Evolutionary conservation across 805 yeast genomes (phyloP).

Genomic region (Wickerhamomyces xylosicus): DNA sequence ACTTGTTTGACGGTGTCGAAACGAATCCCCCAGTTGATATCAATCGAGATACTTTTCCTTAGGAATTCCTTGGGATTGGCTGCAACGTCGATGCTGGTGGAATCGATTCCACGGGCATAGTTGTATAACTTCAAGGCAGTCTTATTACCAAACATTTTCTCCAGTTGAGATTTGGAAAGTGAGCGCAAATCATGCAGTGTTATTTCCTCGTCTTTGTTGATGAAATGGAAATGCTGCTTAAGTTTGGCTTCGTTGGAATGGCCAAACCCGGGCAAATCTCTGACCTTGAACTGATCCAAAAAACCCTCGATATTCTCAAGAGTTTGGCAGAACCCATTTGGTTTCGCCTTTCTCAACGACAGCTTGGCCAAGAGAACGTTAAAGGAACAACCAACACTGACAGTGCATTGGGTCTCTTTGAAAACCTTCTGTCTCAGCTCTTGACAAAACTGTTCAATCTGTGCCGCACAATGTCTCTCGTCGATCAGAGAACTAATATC

Average conservation of each 20-base stretch:
- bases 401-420: slow-evolving; percentile 44
- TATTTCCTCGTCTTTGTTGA: slow-evolving; percentile 5
- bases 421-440: slow-evolving; percentile 28
- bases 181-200: slow-evolving; percentile 29
- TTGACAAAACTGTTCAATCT: slow-evolving; percentile 19
- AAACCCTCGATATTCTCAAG: slow-evolving; percentile 24
- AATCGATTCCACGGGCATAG: slow-evolving; percentile 60
- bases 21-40: slow-evolving; percentile 85
- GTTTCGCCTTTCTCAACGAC: slow-evolving; percentile 68
- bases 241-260: slow-evolving; percentile 38
- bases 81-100: slow-evolving; percentile 45
- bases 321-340: slow-evolving; percentile 49
- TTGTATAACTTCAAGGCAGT: slow-evolving; percentile 55
- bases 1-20: slow-evolving; percentile 52
- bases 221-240: slow-evolving; percentile 22
- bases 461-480: slow-evolving; percentile 13
- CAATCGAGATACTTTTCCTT: slow-evolving; percentile 76
- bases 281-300: slow-evolving; percentile 18
- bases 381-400: slow-evolving; percentile 70
- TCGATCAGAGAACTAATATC: slow-evolving; percentile 38
- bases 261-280: slow-evolving; percentile 58
- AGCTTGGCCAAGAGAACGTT: slow-evolving; percentile 74
- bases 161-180: slow-evolving; percentile 26
- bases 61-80: slow-evolving; percentile 37
- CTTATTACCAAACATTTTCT: slow-evolving; percentile 52